phyloP scores from a whole-genome alignment of 192 early-diverging fungal species.

The Coemansia sp. region DNA sequence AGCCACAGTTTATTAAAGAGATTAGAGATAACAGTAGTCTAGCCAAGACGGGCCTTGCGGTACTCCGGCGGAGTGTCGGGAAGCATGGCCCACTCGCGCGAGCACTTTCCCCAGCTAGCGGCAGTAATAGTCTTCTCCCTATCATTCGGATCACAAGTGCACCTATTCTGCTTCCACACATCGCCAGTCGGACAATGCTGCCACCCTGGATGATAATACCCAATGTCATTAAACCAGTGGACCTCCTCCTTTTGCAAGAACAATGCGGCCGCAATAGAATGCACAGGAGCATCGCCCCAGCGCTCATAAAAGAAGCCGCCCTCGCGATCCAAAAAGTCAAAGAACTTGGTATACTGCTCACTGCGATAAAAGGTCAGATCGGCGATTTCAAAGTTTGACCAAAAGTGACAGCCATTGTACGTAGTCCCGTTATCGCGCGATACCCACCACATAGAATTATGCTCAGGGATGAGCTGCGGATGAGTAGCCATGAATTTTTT shows the following conservation, averaged over 20 bases:
- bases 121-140: constrained; percentile 44
- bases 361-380: constrained; percentile 70
- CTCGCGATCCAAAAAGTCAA: constrained; percentile 70
- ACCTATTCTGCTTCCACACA: constrained; percentile 41
- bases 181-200: constrained; percentile 56
- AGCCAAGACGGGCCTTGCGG: constrained; percentile 29
- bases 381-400: constrained; percentile 92
- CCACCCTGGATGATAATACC: constrained; percentile 63
- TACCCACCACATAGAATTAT: constrained; percentile 38
- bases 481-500: constrained; percentile 56
- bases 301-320: constrained; percentile 91
- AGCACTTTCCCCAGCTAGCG: constrained; percentile 55
- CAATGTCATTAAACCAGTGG: constrained; percentile 75
- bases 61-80: constrained; percentile 36
- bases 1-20: neutral
- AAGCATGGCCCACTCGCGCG: constrained; percentile 43
- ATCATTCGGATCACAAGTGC: constrained; percentile 50
- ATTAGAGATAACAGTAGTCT: constrained; percentile 12
- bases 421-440: constrained; percentile 31
- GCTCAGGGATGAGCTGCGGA: constrained; percentile 25
- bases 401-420: constrained; percentile 75
- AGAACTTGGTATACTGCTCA: constrained; percentile 63
- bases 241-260: constrained; percentile 60
- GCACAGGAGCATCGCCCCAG: constrained; percentile 68
- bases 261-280: constrained; percentile 66